A percentile compares a stretch with the other conserved stretches of the same genome.
These are phyloP conservation scores for Kodamaea alishanica DNA, from an alignment of 1,139 yeast genomes.

Conservation along the genomic window DNA sequence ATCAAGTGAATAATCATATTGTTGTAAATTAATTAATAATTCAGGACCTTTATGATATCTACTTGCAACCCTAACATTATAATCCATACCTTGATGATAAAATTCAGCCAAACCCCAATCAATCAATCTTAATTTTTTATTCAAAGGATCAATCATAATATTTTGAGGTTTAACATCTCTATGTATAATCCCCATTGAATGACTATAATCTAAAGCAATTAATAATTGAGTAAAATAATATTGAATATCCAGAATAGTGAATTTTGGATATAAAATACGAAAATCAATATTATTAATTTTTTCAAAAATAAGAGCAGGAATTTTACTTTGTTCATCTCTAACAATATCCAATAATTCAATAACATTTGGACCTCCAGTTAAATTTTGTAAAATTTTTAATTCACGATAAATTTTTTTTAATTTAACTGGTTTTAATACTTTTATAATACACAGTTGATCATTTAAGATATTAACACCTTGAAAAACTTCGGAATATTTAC, in stretches of 20 bases:
- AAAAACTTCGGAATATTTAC: conserved; percentile 96
- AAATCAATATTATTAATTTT: conserved; percentile 69
- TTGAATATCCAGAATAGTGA: conserved; percentile 60
- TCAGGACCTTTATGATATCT: conserved; percentile 83
- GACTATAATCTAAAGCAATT: conserved; percentile 70
- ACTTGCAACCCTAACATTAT: conserved; percentile 77
- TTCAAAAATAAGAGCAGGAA: conserved; percentile 74
- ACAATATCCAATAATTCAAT: conserved; percentile 69
- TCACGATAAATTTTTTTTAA: conserved; percentile 77
- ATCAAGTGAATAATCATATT: conserved; percentile 75
- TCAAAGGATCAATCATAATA: conserved; percentile 73
- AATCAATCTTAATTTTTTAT: conserved; percentile 60
- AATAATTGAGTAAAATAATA: conserved; percentile 67
- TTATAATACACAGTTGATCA: conserved; percentile 59
- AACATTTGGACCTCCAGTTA: conserved; percentile 73
- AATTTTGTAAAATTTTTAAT: conserved; percentile 68
- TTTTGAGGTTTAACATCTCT: conserved; percentile 84
- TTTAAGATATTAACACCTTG: conserved; percentile 53
- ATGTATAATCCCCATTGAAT: conserved; percentile 82
- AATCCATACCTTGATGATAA: conserved; percentile 74
- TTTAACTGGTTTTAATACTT: conserved; percentile 76
- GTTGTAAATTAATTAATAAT: conserved; percentile 65
- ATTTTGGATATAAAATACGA: conserved; percentile 65
- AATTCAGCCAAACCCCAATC: conserved; percentile 88
- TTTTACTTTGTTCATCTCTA: conserved; percentile 67